These are phyloP conservation scores for Arachnopeziza araneosa DNA, from an alignment of 2,329 filamentous ascomycete genomes.

Conservation along the genomic window DNA sequence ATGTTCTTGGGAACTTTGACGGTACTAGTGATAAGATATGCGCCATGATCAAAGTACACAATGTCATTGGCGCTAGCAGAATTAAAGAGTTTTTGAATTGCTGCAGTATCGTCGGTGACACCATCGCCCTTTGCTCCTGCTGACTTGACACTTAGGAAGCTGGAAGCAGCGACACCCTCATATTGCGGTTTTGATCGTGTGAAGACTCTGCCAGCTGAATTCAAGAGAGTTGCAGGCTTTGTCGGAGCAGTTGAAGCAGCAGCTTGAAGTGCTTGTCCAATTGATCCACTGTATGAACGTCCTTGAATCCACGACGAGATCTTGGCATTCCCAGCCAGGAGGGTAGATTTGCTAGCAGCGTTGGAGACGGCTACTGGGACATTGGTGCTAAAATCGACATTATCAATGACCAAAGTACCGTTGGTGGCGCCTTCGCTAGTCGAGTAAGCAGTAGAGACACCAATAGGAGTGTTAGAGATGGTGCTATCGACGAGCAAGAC, in stretches of 20 bases:
- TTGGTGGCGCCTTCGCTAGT: conserved; percentile 59
- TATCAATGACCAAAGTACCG: conserved; percentile 79
- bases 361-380: conserved; percentile 62
- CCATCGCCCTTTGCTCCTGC: conserved; percentile 86
- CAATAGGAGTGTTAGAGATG: conserved; percentile 69
- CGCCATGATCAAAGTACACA: conserved; percentile 69
- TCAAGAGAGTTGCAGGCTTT: conserved; percentile 64
- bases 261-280: conserved; percentile 53
- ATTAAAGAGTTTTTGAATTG: conserved; percentile 74
- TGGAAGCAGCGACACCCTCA: conserved; percentile 55
- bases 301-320: conserved; percentile 76
- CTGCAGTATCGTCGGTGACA: conserved; percentile 76
- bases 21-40: conserved; percentile 60
- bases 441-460: conserved; percentile 70
- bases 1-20: conserved; percentile 71
- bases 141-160: conserved; percentile 78
- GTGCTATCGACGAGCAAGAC: conserved; percentile 76
- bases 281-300: conserved; percentile 53
- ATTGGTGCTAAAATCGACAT: conserved; percentile 71
- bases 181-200: conserved; percentile 90
- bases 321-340: conserved; percentile 65
- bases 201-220: conserved; percentile 62
- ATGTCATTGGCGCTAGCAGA: conserved; percentile 57
- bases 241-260: conserved; percentile 44
- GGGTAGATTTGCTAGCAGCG: conserved; percentile 46